A percentile compares a stretch with the other conserved stretches of the same genome.
phyloP scores from a whole-genome alignment of 2,329 filamentous ascomycete species.

The Thelonectria discophora region DNA sequence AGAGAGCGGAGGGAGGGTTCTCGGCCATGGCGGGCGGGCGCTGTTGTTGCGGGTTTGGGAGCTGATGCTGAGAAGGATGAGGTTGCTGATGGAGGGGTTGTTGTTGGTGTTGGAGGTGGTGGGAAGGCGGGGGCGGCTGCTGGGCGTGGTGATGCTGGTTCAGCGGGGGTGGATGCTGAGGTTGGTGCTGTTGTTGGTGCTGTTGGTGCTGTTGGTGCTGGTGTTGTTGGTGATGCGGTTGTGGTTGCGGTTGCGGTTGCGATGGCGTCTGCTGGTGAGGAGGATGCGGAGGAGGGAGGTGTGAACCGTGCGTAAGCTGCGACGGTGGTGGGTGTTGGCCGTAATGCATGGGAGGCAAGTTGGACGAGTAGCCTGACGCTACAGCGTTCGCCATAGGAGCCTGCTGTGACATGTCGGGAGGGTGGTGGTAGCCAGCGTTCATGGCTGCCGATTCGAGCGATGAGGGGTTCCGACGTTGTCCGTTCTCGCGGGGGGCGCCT shows the following conservation, averaged over 20 bases:
- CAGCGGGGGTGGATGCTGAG: constrained; percentile 20
- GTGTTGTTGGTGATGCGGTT: constrained; percentile 14
- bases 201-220: constrained; percentile 29
- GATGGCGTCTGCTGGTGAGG: constrained; percentile 21
- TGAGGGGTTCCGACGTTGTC: background rate
- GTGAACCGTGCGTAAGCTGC: constrained; percentile 32
- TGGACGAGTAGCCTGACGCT: constrained; percentile 37
- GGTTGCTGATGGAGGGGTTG: constrained; percentile 38
- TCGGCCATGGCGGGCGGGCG: constrained; percentile 38
- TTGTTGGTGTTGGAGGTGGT: constrained; percentile 29
- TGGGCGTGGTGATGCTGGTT: constrained; percentile 29
- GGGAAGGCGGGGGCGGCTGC: constrained; percentile 34
- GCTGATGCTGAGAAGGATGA: constrained; percentile 38
- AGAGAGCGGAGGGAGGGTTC: constrained; percentile 32
- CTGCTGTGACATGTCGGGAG: constrained; percentile 46
- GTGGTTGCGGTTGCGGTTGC: constrained; percentile 12
- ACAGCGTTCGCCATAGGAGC: constrained; percentile 37
- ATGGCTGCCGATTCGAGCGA: constrained; percentile 32
- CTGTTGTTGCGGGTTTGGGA: constrained; percentile 38
- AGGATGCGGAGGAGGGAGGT: constrained; percentile 25
- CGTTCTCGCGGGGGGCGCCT: background rate
- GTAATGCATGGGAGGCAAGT: constrained; percentile 35
- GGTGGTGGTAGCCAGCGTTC: constrained; percentile 45
- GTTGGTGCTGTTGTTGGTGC: constrained; percentile 26
- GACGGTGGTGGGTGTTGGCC: constrained; percentile 36